A percentile compares a stretch with the other conserved stretches of the same genome.
Conservation (phyloP, 805 yeast species). For the Starmerella khaoyaiensis region DNA sequence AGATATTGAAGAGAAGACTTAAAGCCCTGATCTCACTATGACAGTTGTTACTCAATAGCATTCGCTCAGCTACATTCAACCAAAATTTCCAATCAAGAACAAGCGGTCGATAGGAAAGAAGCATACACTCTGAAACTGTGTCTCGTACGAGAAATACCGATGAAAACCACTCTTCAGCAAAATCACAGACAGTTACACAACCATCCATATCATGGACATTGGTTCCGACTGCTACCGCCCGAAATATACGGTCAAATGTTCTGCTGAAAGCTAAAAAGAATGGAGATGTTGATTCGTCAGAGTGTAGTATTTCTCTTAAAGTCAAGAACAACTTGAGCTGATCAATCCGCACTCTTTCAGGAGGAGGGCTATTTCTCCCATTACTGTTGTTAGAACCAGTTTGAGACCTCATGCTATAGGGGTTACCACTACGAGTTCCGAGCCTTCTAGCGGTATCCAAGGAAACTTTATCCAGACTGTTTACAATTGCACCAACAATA, state of each 20-base stretch:
- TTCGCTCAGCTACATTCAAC: conserved; percentile 44
- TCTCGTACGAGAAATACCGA: conserved; percentile 18
- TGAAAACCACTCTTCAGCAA: conserved; percentile 31
- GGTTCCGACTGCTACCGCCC: conserved; percentile 26
- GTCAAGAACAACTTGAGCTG: conserved; percentile 26
- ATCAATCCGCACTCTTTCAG: conserved; percentile 22
- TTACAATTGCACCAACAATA: conserved; percentile 23
- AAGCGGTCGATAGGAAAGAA: conserved; percentile 11
- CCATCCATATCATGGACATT: conserved; percentile 29
- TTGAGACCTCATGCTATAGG: conserved; percentile 6
- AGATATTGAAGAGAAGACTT: conserved; percentile 55
- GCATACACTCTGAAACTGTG: conserved; percentile 2
- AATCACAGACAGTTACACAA: conserved; percentile 30
- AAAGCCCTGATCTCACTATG: conserved; percentile 50
- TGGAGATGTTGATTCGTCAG: conserved; percentile 25
- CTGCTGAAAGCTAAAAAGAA: conserved; percentile 26
- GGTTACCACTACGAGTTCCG: conserved; percentile 12
- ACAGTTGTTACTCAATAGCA: conserved; percentile 52
- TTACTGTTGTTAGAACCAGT: not conserved
- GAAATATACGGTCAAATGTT: conserved; percentile 30
- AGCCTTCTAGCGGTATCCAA: conserved; percentile 1
- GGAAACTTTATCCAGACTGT: conserved; percentile 19
- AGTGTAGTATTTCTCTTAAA: conserved; percentile 30
- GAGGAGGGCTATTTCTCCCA: not conserved
- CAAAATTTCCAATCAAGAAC: conserved; percentile 64